These are phyloP conservation scores for Malus hybrid DNA, from an alignment of 331 rosid species.

Conservation along the genomic window DNA sequence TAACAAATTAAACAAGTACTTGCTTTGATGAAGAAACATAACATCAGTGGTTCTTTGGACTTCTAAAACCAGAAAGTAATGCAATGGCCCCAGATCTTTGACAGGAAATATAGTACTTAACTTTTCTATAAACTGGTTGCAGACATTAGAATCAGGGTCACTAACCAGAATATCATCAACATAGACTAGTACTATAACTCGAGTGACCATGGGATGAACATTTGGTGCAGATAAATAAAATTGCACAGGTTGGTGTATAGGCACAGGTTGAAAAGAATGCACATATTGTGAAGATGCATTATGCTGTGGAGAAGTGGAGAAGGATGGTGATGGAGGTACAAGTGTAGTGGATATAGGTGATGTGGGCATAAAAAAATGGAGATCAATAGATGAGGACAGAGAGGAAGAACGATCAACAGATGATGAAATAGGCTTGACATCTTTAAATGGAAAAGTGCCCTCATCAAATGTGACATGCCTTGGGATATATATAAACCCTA, in stretches of 20 bases:
- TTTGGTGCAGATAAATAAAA: too few species aligned
- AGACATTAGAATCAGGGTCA: too few species aligned
- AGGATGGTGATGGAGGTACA: not conserved
- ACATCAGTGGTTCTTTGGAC: too few species aligned
- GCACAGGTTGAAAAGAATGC: not conserved
- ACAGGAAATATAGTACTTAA: too few species aligned
- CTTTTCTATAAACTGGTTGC: too few species aligned
- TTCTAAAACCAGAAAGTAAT: too few species aligned
- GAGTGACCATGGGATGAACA: too few species aligned
- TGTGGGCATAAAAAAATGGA: not conserved
- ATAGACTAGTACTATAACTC: too few species aligned
- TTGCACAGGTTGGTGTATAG: not conserved
- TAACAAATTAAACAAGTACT: too few species aligned
- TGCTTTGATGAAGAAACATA: too few species aligned
- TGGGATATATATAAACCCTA: not conserved
- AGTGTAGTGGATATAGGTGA: not conserved
- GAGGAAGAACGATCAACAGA: not conserved
- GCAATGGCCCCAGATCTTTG: too few species aligned
- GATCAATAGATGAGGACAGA: not conserved
- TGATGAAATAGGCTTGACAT: not conserved
- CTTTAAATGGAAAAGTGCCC: not conserved
- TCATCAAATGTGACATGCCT: not conserved
- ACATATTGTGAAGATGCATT: not conserved
- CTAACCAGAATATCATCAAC: too few species aligned
- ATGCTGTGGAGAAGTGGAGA: fast-evolving